phyloP scores from a whole-genome alignment of 768 basidiomycete species.

The Amylocystis lapponica region DNA sequence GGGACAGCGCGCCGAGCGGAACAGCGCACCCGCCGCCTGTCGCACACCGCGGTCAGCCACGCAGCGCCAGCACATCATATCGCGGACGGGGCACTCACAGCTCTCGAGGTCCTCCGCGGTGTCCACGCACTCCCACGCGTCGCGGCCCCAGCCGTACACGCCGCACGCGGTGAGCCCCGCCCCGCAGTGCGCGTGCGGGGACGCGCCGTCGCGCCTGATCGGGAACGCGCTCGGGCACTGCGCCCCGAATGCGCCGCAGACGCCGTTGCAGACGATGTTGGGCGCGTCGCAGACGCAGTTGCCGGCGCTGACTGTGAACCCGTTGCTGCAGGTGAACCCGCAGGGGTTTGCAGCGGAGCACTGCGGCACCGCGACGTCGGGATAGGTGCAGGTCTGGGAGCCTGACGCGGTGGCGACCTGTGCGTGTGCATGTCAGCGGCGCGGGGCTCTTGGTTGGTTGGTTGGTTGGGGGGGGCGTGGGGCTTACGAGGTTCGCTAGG shows the following conservation, averaged over 20 bases:
- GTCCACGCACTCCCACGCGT: slow-evolving; percentile 46
- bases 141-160: slow-evolving; percentile 31
- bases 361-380: slow-evolving; percentile 31
- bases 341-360: slow-evolving; percentile 36
- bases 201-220: slow-evolving; percentile 24
- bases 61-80: not conserved
- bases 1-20: slow-evolving; percentile 23
- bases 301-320: slow-evolving; percentile 32
- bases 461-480: not conserved
- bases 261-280: slow-evolving; percentile 42
- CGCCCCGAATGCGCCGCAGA: slow-evolving; percentile 26
- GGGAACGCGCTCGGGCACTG: slow-evolving; percentile 25
- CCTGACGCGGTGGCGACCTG: slow-evolving; percentile 23
- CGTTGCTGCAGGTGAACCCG: slow-evolving; percentile 40
- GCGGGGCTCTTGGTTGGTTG: too few relatives aligned
- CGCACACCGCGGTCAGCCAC: not conserved
- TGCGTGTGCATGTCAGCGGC: not conserved
- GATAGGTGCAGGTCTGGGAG: slow-evolving; percentile 33
- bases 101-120: slow-evolving; percentile 44
- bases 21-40: slow-evolving; percentile 45
- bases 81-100: slow-evolving; percentile 32
- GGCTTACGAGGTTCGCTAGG: slow-evolving; percentile 32
- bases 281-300: slow-evolving; percentile 39
- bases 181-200: slow-evolving; percentile 32
- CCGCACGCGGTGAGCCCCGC: slow-evolving; percentile 38